These are phyloP conservation scores for Neofusicoccum parvum DNA, from an alignment of 2,329 filamentous ascomycete species.

Conservation along the genomic window DNA sequence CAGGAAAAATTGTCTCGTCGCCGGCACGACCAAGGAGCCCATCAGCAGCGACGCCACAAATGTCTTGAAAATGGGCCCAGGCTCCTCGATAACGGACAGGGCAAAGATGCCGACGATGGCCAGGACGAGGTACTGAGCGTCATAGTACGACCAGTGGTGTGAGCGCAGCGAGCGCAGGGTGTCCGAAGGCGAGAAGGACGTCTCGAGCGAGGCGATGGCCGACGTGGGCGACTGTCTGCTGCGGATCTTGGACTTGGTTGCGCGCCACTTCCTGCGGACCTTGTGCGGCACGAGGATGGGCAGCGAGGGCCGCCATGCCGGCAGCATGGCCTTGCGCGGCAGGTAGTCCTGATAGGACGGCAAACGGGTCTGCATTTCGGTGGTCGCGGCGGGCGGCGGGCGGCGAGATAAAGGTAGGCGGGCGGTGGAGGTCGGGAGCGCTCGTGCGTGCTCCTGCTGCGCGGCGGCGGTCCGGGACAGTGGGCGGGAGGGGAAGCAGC, in stretches of 20 bases:
- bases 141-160: slow-evolving; percentile 79
- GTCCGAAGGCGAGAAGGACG: slow-evolving; percentile 78
- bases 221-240: slow-evolving; percentile 68
- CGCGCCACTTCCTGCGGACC: slow-evolving; percentile 66
- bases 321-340: slow-evolving; percentile 19
- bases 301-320: slow-evolving; percentile 21
- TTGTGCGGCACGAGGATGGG: slow-evolving; percentile 60
- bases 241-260: slow-evolving; percentile 64
- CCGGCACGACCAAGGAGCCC: slow-evolving; percentile 74
- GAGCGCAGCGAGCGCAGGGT: slow-evolving; percentile 74
- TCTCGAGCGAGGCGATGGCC: slow-evolving; percentile 75
- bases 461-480: slow-evolving; percentile 18
- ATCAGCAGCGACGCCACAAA: slow-evolving; percentile 68
- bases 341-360: slow-evolving; percentile 21
- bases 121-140: slow-evolving; percentile 81
- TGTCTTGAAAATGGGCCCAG: slow-evolving; percentile 78
- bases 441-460: slow-evolving; percentile 17
- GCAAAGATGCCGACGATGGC: slow-evolving; percentile 76
- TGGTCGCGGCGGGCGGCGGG: neutral
- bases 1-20: slow-evolving; percentile 87
- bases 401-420: neutral
- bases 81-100: slow-evolving; percentile 75
- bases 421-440: slow-evolving; percentile 14
- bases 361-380: slow-evolving; percentile 17
- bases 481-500: neutral